Evolutionary conservation across 2,329 filamentous ascomycete genomes (phyloP), one percentile per base, ranked within the genome.

Genomic region (Phyllosticta capitalensis): DNA sequence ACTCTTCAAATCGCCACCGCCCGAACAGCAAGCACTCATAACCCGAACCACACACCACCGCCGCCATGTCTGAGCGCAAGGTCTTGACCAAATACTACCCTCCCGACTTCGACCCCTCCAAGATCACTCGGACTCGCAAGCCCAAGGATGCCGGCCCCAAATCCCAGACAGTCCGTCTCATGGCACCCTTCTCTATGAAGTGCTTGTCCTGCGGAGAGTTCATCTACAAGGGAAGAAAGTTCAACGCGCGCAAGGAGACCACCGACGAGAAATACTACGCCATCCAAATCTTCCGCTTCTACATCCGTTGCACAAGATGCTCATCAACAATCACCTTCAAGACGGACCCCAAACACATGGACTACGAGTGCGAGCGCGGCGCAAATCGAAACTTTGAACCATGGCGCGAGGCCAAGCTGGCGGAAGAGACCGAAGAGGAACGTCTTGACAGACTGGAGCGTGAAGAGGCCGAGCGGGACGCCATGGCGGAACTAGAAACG

Each of bases 341-440:
- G 64, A 97, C 94, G 0, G 94, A 99, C 66, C 94, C 94, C 0
- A 95, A 95, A 73, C 92, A 92, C 69, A 90, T 91, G 80, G 92
- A 97, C 71, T 99, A 96, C 70, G 83, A 80, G 54, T 86, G 83
- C 74, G 83, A 95, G 72, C 81, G 82, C 55, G 92, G 94, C 17
- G 94, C 92, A 5, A 90, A 92, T 75, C 82, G 94, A 52, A 97
- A 96, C 72, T 94, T 94, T 64, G 94, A 99, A 73, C 88, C 89
- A 0, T 99, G 94, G 94, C 79, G 90, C 22, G 80, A 86, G 55
- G 80, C 83, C 22, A 82, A 85, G 61, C 76, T 81, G 14, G 78
- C 76, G 14, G 81, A 90, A 64, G 92, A 96, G 76, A 92, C 89
- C 1, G 88, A 95, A 65, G 90, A 97, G 71, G 84, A 96, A 76